phyloP scores from a whole-genome alignment of 495 filamentous ascomycete genomes.

The Pyronema domesticum region DNA sequence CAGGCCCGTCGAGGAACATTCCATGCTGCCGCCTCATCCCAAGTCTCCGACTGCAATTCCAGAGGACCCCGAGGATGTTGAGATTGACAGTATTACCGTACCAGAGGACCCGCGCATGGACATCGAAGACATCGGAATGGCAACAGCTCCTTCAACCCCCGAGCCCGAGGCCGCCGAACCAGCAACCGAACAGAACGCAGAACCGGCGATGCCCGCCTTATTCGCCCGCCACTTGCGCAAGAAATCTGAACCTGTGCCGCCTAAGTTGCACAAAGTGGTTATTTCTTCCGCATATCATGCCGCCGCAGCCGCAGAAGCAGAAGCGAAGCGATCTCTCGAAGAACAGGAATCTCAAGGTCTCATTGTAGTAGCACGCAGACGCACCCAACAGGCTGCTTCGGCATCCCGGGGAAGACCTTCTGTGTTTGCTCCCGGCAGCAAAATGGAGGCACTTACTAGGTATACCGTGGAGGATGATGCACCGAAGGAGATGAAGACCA shows the following conservation, averaged over 20 bases:
- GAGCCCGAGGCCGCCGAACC: not conserved
- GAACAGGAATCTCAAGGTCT: slow-evolving; percentile 23
- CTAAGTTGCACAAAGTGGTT: slow-evolving; percentile 17
- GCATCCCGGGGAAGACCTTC: slow-evolving; percentile 18
- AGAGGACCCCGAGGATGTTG: not conserved
- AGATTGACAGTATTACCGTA: slow-evolving; percentile 12
- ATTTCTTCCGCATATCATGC: slow-evolving; percentile 23
- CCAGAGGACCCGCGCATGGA: slow-evolving; percentile 10
- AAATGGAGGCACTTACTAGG: slow-evolving; percentile 21
- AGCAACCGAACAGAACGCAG: too few relatives aligned
- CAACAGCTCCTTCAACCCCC: not conserved
- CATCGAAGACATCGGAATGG: not conserved
- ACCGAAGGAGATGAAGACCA: slow-evolving; percentile 14
- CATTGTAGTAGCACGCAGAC: slow-evolving; percentile 21
- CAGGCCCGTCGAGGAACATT: too few relatives aligned
- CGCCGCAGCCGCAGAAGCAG: slow-evolving; percentile 20
- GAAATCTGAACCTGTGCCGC: not conserved
- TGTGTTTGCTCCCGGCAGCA: slow-evolving; percentile 18
- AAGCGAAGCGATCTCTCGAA: slow-evolving; percentile 18
- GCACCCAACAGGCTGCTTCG: slow-evolving; percentile 20
- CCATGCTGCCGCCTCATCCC: too few relatives aligned
- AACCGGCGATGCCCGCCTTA: too few relatives aligned
- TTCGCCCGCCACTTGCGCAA: not conserved
- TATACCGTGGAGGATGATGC: slow-evolving; percentile 19
- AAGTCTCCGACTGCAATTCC: not conserved